These are phyloP conservation scores for Nakazawaea molendinolei DNA, from an alignment of 805 yeast species.

Conservation along the genomic window DNA sequence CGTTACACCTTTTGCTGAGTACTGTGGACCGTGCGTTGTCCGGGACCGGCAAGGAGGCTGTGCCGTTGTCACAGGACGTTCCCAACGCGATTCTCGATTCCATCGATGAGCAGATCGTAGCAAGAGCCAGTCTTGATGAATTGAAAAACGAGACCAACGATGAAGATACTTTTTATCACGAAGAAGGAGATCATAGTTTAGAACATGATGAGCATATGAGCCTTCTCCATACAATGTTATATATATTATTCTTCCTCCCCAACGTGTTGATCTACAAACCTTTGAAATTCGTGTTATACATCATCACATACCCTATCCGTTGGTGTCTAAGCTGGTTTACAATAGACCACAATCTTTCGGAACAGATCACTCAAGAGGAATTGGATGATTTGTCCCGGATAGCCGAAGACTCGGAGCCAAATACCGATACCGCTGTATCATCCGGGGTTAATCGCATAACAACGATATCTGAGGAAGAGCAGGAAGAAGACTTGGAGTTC, in stretches of 20 bases:
- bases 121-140: constrained; percentile 13
- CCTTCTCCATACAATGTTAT: too few relatives aligned
- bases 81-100: neutral
- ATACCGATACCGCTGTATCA: too few relatives aligned
- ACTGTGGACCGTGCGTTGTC: constrained; percentile 24
- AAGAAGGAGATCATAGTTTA: too few relatives aligned
- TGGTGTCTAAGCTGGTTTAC: too few relatives aligned
- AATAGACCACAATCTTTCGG: too few relatives aligned
- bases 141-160: constrained; percentile 10
- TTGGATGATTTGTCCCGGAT: too few relatives aligned
- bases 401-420: too few relatives aligned
- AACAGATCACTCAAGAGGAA: too few relatives aligned
- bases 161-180: too few relatives aligned
- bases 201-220: too few relatives aligned
- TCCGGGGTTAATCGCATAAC: constrained; percentile 11
- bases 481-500: constrained; percentile 25
- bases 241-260: constrained; percentile 39
- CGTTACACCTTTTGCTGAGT: constrained; percentile 24
- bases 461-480: constrained; percentile 24
- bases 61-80: neutral
- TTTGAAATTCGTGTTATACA: constrained; percentile 36
- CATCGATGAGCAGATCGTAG: constrained; percentile 10
- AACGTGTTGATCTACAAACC: constrained; percentile 48
- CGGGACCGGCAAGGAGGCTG: constrained; percentile 14
- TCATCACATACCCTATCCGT: constrained; percentile 55